A percentile compares a stretch with the other conserved stretches of the same genome.
Conservation (phyloP, 176 grass and related monocot genomes). For the Eragrostis curvula region DNA sequence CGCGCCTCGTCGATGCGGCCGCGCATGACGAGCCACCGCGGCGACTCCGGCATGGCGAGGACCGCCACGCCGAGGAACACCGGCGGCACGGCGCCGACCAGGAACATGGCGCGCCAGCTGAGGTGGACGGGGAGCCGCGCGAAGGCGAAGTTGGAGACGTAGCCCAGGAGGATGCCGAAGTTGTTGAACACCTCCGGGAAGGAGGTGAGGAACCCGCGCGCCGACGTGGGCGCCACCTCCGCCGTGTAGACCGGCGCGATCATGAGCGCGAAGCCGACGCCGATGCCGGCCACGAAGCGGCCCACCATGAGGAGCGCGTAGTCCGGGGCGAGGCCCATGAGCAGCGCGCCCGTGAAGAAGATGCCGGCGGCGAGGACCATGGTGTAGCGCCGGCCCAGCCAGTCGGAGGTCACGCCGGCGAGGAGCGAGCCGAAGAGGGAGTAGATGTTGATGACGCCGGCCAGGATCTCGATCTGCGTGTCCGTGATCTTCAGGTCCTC, state of each 20-base stretch:
- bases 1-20: conserved; percentile 76
- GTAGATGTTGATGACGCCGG: conserved; percentile 81
- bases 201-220: conserved; percentile 77
- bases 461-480: conserved; percentile 85
- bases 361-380: conserved; percentile 80
- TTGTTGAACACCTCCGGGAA: conserved; percentile 96
- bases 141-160: conserved; percentile 97
- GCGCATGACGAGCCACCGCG: conserved; percentile 93
- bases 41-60: conserved; percentile 93
- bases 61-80: conserved; percentile 76
- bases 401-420: conserved; percentile 77
- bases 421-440: conserved; percentile 77
- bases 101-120: conserved; percentile 91
- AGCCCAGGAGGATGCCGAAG: conserved; percentile 80
- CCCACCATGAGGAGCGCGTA: conserved; percentile 80
- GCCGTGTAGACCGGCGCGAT: conserved; percentile 90
- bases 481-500: conserved; percentile 77
- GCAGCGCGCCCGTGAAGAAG: conserved; percentile 78
- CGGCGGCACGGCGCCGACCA: conserved; percentile 75
- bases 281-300: conserved; percentile 86
- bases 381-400: conserved; percentile 87
- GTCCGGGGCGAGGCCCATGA: conserved; percentile 75
- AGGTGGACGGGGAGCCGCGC: conserved; percentile 64
- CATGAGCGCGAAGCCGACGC: conserved; percentile 79
- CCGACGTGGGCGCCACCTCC: conserved; percentile 79